These are phyloP conservation scores for Xylaria sp. DNA, from an alignment of 2,329 filamentous ascomycete genomes.

Conservation along the genomic window DNA sequence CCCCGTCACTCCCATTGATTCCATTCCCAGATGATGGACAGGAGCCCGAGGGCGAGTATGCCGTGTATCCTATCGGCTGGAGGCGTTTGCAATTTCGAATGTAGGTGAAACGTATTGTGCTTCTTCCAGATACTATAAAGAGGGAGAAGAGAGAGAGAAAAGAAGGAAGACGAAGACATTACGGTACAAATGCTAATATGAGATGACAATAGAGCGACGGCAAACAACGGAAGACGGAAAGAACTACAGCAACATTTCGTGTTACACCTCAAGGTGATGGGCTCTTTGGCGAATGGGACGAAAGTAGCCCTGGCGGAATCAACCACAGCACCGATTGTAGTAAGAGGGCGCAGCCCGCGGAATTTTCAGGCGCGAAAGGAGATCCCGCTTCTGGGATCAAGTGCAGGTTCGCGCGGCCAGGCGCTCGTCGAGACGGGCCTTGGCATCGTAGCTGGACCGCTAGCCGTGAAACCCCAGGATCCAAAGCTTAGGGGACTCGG, in stretches of 20 bases:
- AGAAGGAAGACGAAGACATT: background rate
- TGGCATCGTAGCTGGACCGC: constrained; percentile 67
- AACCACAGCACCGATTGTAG: constrained; percentile 89
- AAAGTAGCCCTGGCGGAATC: constrained; percentile 86
- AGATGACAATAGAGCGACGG: constrained; percentile 73
- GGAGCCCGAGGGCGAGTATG: constrained; percentile 78
- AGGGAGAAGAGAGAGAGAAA: background rate
- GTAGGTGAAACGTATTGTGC: constrained; percentile 55
- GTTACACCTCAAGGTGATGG: constrained; percentile 85
- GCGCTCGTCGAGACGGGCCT: constrained; percentile 72
- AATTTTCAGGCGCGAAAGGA: constrained; percentile 97
- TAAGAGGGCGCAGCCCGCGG: constrained; percentile 88
- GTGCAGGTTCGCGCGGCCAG: constrained; percentile 81
- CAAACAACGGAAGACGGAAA: constrained; percentile 93
- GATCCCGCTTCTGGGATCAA: constrained; percentile 82
- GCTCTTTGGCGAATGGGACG: constrained; percentile 82
- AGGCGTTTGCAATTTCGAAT: constrained; percentile 91
- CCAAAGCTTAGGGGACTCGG: constrained; percentile 63
- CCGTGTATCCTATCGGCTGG: constrained; percentile 93
- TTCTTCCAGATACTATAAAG: background rate
- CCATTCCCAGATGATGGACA: constrained; percentile 70
- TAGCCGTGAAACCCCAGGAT: constrained; percentile 65
- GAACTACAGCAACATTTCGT: constrained; percentile 97
- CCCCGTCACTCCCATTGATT: constrained; percentile 80
- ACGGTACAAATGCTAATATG: constrained; percentile 22